A percentile compares a stretch with the other conserved stretches of the same genome.
These are phyloP conservation scores for Cladorrhinum sp. DNA, from an alignment of 2,329 filamentous ascomycete species.

Conservation along the genomic window DNA sequence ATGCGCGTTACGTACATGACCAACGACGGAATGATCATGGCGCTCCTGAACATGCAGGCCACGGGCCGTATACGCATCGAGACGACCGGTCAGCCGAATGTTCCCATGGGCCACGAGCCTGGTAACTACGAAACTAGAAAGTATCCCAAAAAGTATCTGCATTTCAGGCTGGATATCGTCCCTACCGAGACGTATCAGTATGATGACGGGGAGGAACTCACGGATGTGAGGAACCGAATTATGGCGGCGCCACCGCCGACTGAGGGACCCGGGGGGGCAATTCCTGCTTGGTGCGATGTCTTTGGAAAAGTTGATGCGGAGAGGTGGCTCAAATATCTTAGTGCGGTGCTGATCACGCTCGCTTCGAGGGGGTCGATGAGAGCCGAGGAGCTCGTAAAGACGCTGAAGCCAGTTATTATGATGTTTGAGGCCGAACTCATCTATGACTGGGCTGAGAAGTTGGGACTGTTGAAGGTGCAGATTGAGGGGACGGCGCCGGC, in stretches of 20 bases:
- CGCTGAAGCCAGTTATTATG: conserved; percentile 58
- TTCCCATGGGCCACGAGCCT: conserved; percentile 68
- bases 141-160: conserved; percentile 62
- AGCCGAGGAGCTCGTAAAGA: conserved; percentile 49
- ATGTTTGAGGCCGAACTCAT: conserved; percentile 60
- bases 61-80: conserved; percentile 53
- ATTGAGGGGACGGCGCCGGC: conserved; percentile 31
- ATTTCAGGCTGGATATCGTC: conserved; percentile 59
- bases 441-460: conserved; percentile 54
- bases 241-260: conserved; percentile 40
- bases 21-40: conserved; percentile 64
- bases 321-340: conserved; percentile 63
- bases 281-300: conserved; percentile 73
- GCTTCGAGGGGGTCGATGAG: conserved; percentile 60
- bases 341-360: conserved; percentile 59
- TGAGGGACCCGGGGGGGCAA: conserved; percentile 42
- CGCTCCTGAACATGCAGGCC: conserved; percentile 62
- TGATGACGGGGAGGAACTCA: conserved; percentile 47
- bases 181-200: conserved; percentile 59
- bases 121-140: conserved; percentile 69
- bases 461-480: conserved; percentile 49
- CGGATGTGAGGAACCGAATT: conserved; percentile 30
- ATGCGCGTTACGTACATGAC: conserved; percentile 52
- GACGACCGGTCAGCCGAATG: conserved; percentile 53
- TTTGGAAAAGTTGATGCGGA: conserved; percentile 56